These are phyloP conservation scores for Zychaea mexicana DNA, from an alignment of 371 early-diverging fungal genomes.

Conservation along the genomic window DNA sequence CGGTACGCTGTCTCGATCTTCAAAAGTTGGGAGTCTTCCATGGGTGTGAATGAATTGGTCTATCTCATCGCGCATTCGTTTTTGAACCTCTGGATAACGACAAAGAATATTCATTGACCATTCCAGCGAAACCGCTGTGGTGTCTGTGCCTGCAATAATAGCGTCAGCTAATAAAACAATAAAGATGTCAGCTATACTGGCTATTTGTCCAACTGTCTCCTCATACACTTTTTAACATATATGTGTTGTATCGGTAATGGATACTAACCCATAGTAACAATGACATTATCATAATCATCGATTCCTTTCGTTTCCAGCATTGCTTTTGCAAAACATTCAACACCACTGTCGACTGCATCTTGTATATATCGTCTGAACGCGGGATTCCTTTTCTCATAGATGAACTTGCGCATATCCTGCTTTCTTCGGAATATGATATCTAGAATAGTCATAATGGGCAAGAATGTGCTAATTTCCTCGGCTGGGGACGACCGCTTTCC, in stretches of 20 bases:
- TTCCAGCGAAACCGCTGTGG: slow-evolving; percentile 17
- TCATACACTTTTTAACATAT: slow-evolving; percentile 14
- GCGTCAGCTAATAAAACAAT: slow-evolving; percentile 9
- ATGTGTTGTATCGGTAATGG: too few relatives aligned
- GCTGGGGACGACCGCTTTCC: background rate
- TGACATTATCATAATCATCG: slow-evolving; percentile 17
- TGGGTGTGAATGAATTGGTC: slow-evolving; percentile 14
- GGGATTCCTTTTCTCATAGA: background rate
- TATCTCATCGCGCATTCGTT: slow-evolving; percentile 10
- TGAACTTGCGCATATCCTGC: background rate
- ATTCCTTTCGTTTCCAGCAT: slow-evolving; percentile 17
- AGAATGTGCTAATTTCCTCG: slow-evolving; percentile 13
- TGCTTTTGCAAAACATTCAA: slow-evolving; percentile 15
- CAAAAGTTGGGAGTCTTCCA: slow-evolving; percentile 17
- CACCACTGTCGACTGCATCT: background rate
- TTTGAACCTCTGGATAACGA: slow-evolving; percentile 18
- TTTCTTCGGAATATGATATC: background rate
- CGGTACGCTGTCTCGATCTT: slow-evolving; percentile 15
- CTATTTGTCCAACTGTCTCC: slow-evolving; percentile 8
- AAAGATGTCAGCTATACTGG: slow-evolving; percentile 3
- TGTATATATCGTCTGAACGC: slow-evolving; percentile 2
- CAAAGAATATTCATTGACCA: slow-evolving; percentile 15
- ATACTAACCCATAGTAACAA: slow-evolving; percentile 20
- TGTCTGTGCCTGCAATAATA: slow-evolving; percentile 17
- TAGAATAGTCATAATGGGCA: slow-evolving; percentile 13